Base-by-base conservation (phyloP, 1,284 basidiomycete species). In the Cryptococcus sp. region DNA sequence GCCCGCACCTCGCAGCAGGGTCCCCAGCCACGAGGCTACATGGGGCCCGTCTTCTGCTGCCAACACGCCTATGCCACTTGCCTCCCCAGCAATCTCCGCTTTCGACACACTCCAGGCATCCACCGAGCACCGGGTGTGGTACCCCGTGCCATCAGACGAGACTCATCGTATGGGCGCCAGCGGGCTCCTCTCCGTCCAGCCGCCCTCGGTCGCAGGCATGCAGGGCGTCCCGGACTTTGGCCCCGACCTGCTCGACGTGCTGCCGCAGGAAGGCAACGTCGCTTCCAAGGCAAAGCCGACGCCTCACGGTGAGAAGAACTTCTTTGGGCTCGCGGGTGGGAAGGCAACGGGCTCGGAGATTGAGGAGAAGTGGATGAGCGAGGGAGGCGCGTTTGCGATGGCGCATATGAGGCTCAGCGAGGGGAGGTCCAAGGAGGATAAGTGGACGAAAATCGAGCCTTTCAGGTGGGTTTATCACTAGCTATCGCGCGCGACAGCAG, bases 161-260 rank as follows among this genome's bases (percentile, higher is more conserved):
- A 93, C 90, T 0, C 72, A 84, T 55, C 85, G 90, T 18, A 82
- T 93, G 46, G 93, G 93, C 9, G 90, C 91, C 50, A 81, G 82
- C 8, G 82, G 80, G 16, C 68, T 84, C 45, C 78, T 84, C 46
- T 40, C 35, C 9, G 38, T 44, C 16, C 16, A 16, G 2, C 21
- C 45, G 5, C 13, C 23, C 11, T 24, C 46, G 11, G 50, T 35
- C 37, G 46, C 63, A 8, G 39, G 40, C 11, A 49, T 53, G 4
- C 60, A 53, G 2, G 68, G 68, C 43, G 55, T 73, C 47, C 76
- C 75, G 8, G 69, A 75, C 50, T 64, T 75, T 15, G 74, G 76
- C 38, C 74, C 68, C 8, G 68, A 66, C 35, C 52, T 63, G 49
- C 36, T 55, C 57, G 78, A 80, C 11, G 77, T 79, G n/a, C 21